Percentiles rank a stretch among this genome's conserved stretches.
phyloP scores from a whole-genome alignment of 163 green algal genomes.

The Chlorella variabilis region DNA sequence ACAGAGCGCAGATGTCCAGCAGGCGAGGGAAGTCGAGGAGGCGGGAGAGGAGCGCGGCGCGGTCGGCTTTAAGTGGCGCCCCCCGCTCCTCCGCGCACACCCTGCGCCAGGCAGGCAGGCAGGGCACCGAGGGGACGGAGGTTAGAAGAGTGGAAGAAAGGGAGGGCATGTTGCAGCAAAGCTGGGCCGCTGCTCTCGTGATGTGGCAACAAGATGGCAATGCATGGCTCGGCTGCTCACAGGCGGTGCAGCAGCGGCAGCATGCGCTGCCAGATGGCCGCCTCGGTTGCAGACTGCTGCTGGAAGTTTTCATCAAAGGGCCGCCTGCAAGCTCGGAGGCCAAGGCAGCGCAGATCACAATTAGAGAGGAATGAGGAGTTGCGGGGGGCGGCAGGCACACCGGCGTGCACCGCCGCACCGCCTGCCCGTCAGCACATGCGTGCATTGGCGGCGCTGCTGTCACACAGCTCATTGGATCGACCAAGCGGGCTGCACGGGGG shows the following conservation, averaged over 20 bases:
- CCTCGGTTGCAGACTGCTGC: constrained; percentile 10
- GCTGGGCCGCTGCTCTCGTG: too few species aligned
- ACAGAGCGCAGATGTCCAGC: constrained; percentile 36
- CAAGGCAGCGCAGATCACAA: not conserved
- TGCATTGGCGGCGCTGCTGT: too few species aligned
- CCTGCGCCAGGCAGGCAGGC: constrained; percentile 10
- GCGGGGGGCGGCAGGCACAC: too few species aligned
- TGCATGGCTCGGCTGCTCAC: too few species aligned
- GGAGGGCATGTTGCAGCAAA: too few species aligned
- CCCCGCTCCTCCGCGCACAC: constrained; percentile 21
- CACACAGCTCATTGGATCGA: not conserved
- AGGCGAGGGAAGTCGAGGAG: constrained; percentile 32
- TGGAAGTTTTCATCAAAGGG: constrained; percentile 35
- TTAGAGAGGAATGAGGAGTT: too few species aligned
- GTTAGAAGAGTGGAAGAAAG: too few species aligned
- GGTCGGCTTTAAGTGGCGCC: constrained; percentile 12
- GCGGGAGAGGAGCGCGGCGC: constrained; percentile 12
- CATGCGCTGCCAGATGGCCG: constrained; percentile 24
- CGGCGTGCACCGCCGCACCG: too few species aligned
- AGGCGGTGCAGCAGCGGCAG: constrained; percentile 33
- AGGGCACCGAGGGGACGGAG: too few species aligned
- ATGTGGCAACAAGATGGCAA: too few species aligned
- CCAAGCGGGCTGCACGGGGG: too few species aligned
- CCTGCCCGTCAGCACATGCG: not conserved
- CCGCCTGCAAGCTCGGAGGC: constrained; percentile 11